Evolutionary conservation across 108 stramenopile species (phyloP).

Genomic region (Cylindrotheca fusiformis): DNA sequence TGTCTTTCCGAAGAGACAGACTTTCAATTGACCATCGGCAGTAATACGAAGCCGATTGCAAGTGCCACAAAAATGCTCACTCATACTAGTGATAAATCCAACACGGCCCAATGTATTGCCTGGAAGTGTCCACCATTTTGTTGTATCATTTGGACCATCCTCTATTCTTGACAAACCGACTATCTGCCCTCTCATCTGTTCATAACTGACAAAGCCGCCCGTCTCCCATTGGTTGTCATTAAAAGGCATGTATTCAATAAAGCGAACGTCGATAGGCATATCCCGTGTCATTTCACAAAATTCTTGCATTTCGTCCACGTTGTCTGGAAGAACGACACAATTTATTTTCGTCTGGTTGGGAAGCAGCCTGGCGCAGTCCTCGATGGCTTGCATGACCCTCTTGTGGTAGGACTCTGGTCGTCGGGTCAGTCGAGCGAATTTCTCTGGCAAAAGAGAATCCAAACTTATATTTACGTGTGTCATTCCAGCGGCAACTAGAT

Average conservation of each 20-base stretch:
- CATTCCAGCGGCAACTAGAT: conserved; percentile 86
- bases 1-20: conserved; percentile 92
- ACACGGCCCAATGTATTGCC: conserved; percentile 47
- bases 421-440: conserved; percentile 87
- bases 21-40: conserved; percentile 96
- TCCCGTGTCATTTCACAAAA: conserved; percentile 78
- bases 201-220: conserved; percentile 77
- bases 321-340: conserved; percentile 95
- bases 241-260: conserved; percentile 99
- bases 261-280: conserved; percentile 84
- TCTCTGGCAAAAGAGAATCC: conserved; percentile 87
- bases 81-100: conserved; percentile 99
- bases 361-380: conserved; percentile 41
- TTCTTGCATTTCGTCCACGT: conserved; percentile 87
- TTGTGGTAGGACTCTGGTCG: conserved; percentile 63
- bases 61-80: conserved; percentile 93
- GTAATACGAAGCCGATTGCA: conserved; percentile 98
- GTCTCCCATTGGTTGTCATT: conserved; percentile 91
- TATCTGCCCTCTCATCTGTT: conserved; percentile 73
- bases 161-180: conserved; percentile 35
- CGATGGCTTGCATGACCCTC: conserved; percentile 69
- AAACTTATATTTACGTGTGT: conserved; percentile 92
- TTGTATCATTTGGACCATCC: conserved; percentile 93
- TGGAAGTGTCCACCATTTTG: conserved; percentile 90
- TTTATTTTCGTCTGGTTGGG: conserved; percentile 88